Conservation (phyloP, 2,329 filamentous ascomycete genomes). For the Ophioceras dolichostomum region DNA sequence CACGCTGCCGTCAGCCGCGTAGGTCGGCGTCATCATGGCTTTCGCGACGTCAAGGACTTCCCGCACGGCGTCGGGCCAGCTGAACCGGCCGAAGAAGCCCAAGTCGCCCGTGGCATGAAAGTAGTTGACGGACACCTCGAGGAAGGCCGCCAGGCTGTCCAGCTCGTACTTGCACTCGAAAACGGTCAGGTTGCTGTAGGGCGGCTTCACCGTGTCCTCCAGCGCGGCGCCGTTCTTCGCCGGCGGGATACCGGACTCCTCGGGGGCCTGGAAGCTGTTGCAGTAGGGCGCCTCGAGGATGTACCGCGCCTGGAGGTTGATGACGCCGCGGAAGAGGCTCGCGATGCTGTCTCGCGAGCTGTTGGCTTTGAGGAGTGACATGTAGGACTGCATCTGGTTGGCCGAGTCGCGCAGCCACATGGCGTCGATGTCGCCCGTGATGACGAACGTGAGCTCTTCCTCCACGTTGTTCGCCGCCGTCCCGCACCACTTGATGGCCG, state of each 20-base stretch:
- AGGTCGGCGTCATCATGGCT: constrained; percentile 63
- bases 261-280: constrained; percentile 86
- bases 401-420: constrained; percentile 24
- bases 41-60: constrained; percentile 57
- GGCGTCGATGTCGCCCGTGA: constrained; percentile 14
- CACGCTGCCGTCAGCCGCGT: constrained; percentile 46
- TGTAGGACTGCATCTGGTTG: constrained; percentile 67
- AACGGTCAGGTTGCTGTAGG: constrained; percentile 55
- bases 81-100: constrained; percentile 58
- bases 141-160: constrained; percentile 78
- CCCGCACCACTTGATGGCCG: constrained; percentile 11
- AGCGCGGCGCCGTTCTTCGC: constrained; percentile 43
- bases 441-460: constrained; percentile 56
- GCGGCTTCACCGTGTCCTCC: constrained; percentile 49
- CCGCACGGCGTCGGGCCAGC: constrained; percentile 63
- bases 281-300: constrained; percentile 65
- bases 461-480: constrained; percentile 8
- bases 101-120: constrained; percentile 59
- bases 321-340: constrained; percentile 58
- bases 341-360: constrained; percentile 45
- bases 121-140: constrained; percentile 73
- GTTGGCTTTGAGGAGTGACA: constrained; percentile 44
- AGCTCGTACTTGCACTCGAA: constrained; percentile 97
- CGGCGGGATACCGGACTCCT: constrained; percentile 55
- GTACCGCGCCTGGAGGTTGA: constrained; percentile 66